Evolutionary conservation across 495 filamentous ascomycete genomes (phyloP).

Genomic region (Hypoxylon intermedium): DNA sequence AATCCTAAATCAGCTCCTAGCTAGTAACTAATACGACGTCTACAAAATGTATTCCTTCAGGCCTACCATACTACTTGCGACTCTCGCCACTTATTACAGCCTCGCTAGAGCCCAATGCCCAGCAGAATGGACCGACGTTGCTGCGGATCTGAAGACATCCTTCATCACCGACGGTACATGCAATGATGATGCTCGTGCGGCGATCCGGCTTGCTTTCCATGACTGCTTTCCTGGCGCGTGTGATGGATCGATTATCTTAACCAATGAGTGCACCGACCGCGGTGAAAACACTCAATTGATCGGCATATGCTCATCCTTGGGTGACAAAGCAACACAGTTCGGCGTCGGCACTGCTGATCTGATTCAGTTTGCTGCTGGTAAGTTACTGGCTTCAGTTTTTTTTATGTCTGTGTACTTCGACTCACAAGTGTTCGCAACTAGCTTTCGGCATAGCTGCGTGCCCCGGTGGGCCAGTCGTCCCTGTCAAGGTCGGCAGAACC

Average conservation of each 20-base stretch:
- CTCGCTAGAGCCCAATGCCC: slow-evolving; percentile 26
- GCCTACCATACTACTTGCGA: slow-evolving; percentile 6
- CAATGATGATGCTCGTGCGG: slow-evolving; percentile 35
- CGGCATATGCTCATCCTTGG: slow-evolving; percentile 26
- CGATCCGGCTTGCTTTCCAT: slow-evolving; percentile 36
- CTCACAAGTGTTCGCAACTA: slow-evolving; percentile 16
- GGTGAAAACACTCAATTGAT: slow-evolving; percentile 27
- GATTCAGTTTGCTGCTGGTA: slow-evolving; percentile 38
- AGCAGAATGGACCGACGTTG: slow-evolving; percentile 35
- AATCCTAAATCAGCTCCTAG: not conserved
- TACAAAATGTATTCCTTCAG: slow-evolving; percentile 23
- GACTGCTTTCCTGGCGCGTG: slow-evolving; percentile 37
- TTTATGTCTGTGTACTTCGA: not conserved
- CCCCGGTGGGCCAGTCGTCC: slow-evolving; percentile 26
- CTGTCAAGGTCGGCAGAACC: slow-evolving; percentile 32
- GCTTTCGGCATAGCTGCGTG: slow-evolving; percentile 28
- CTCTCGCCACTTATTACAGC: slow-evolving; percentile 5
- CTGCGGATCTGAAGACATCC: slow-evolving; percentile 25
- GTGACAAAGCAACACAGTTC: slow-evolving; percentile 30
- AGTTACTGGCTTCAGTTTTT: slow-evolving; percentile 11
- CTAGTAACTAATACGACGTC: not conserved
- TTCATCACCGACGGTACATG: slow-evolving; percentile 27
- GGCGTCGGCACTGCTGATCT: slow-evolving; percentile 31
- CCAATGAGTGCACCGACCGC: slow-evolving; percentile 32
- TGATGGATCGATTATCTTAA: slow-evolving; percentile 34